These are phyloP conservation scores for Yarrowia bubula DNA, from an alignment of 805 yeast genomes.

Conservation along the genomic window DNA sequence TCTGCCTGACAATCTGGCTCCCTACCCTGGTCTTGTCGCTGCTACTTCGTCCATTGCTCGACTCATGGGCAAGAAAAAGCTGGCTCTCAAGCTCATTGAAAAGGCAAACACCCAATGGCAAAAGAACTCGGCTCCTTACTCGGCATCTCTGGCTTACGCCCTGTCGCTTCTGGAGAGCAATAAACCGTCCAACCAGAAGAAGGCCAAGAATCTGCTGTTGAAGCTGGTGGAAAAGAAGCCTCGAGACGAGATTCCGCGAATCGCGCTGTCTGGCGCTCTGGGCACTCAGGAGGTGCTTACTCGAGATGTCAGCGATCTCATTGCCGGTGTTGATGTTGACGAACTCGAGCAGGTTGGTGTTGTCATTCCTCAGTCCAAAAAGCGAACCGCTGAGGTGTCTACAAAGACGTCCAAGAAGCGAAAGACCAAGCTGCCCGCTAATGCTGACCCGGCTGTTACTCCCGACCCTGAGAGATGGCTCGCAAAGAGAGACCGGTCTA, in stretches of 20 bases:
- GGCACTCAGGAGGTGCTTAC: conserved; percentile 35
- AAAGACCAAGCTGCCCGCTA: conserved; percentile 42
- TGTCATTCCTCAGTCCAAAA: conserved; percentile 36
- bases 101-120: conserved; percentile 38
- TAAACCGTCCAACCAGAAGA: conserved; percentile 30
- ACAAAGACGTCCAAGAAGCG: conserved; percentile 37
- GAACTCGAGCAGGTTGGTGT: conserved; percentile 31
- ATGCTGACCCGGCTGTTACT: conserved; percentile 43
- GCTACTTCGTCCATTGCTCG: conserved; percentile 52
- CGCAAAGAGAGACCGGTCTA: conserved; percentile 79
- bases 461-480: conserved; percentile 86
- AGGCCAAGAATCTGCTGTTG: conserved; percentile 38
- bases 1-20: conserved; percentile 26
- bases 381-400: conserved; percentile 36
- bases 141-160: conserved; percentile 36
- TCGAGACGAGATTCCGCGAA: conserved; percentile 34
- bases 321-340: conserved; percentile 35
- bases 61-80: conserved; percentile 42
- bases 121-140: not conserved
- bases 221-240: conserved; percentile 29
- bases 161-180: conserved; percentile 42
- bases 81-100: conserved; percentile 40
- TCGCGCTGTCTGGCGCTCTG: conserved; percentile 34
- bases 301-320: conserved; percentile 26
- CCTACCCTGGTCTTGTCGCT: conserved; percentile 51